Conservation (phyloP, 306 rosid genomes). For the Heteromeles arbutifolia region DNA sequence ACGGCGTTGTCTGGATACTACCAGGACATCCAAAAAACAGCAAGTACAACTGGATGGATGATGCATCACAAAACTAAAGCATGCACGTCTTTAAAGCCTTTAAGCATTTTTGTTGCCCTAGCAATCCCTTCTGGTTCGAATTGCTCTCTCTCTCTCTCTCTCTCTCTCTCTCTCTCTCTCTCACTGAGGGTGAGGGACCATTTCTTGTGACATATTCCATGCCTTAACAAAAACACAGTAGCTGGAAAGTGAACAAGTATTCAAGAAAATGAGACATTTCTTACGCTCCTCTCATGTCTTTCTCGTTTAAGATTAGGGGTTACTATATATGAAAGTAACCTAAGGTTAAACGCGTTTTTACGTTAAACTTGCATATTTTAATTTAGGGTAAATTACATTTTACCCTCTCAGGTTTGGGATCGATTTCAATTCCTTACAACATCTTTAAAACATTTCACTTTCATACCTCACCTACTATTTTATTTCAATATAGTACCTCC, state of each 20-base stretch:
- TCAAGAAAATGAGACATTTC: background rate
- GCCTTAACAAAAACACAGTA: background rate
- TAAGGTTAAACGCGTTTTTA: background rate
- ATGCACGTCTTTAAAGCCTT: background rate
- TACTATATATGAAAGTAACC: background rate
- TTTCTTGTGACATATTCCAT: background rate
- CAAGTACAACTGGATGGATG: background rate
- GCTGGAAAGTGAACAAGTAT: slow-evolving; percentile 3
- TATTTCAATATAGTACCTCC: too few species aligned
- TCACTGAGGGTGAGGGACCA: background rate
- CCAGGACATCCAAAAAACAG: background rate
- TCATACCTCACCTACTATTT: too few species aligned
- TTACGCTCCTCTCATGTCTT: background rate
- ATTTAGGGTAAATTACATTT: too few species aligned
- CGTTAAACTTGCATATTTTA: background rate
- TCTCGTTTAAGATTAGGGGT: background rate
- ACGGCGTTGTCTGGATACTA: background rate
- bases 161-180: background rate
- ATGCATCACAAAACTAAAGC: background rate
- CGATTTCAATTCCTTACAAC: too few species aligned
- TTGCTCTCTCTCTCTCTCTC: slow-evolving; percentile 1
- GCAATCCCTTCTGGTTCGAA: background rate
- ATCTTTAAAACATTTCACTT: too few species aligned
- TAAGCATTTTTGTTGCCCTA: background rate
- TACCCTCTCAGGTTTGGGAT: too few species aligned